Percentiles rank a stretch among this genome's conserved stretches.
Conservation (phyloP, 2,329 filamentous ascomycete genomes). For the Orbilia ellipsospora region DNA sequence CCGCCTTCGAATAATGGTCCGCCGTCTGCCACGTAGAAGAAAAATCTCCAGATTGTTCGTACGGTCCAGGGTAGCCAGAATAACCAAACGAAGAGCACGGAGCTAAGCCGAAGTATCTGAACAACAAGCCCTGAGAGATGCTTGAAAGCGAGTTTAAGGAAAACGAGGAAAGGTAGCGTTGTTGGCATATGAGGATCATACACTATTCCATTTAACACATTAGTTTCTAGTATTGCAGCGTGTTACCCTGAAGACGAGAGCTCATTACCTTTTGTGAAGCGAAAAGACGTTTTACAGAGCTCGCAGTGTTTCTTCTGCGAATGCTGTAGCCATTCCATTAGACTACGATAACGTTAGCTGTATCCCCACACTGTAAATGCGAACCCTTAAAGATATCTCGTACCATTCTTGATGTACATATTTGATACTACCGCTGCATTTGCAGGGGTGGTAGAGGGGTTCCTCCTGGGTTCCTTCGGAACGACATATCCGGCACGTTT, state of each 20-base stretch:
- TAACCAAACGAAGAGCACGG: conserved; percentile 90
- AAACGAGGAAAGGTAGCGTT: conserved; percentile 81
- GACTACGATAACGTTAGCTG: conserved; percentile 58
- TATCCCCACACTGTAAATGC: not conserved
- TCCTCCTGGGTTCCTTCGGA: conserved; percentile 85
- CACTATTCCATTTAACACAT: conserved; percentile 62
- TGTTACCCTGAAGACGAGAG: not conserved
- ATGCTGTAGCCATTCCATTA: conserved; percentile 99
- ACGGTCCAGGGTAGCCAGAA: conserved; percentile 89
- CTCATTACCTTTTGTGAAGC: conserved; percentile 82
- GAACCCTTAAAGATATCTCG: not conserved
- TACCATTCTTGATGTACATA: conserved; percentile 93
- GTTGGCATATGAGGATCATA: conserved; percentile 95
- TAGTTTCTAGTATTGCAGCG: not conserved
- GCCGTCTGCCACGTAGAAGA: conserved; percentile 94
- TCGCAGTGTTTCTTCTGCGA: conserved; percentile 99
- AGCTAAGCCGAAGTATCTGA: conserved; percentile 79
- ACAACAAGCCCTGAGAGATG: conserved; percentile 78
- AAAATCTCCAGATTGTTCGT: conserved; percentile 87
- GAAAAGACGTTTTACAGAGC: conserved; percentile 97
- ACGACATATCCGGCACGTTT: conserved; percentile 97
- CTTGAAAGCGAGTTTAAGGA: conserved; percentile 79
- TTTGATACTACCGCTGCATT: conserved; percentile 98
- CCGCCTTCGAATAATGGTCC: conserved; percentile 62
- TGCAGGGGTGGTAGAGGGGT: conserved; percentile 96